Conservation (phyloP, 2,329 filamentous ascomycete genomes). For the Epichloe scottii region DNA sequence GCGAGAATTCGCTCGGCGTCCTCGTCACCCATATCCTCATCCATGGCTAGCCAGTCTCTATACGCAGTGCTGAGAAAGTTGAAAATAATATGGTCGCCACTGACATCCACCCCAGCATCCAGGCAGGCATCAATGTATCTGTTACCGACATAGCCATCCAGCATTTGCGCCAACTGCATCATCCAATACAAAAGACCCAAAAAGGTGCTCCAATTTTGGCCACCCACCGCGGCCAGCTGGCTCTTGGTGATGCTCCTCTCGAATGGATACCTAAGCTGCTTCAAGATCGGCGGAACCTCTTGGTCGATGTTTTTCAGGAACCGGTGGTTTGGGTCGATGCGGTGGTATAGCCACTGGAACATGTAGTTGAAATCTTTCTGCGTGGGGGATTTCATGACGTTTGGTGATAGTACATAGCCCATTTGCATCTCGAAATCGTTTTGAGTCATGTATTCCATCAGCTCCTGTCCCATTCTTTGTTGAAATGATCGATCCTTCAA, state of each 20-base stretch:
- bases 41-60: slow-evolving; percentile 84
- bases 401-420: slow-evolving; percentile 85
- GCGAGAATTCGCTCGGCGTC: slow-evolving; percentile 65
- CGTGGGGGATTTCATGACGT: slow-evolving; percentile 84
- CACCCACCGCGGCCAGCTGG: slow-evolving; percentile 86
- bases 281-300: slow-evolving; percentile 83
- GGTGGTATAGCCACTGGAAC: slow-evolving; percentile 95
- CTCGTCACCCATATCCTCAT: slow-evolving; percentile 79
- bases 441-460: slow-evolving; percentile 81
- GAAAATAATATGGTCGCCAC: slow-evolving; percentile 85
- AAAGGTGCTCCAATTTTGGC: slow-evolving; percentile 94
- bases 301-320: slow-evolving; percentile 94
- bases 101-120: slow-evolving; percentile 78
- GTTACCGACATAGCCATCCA: slow-evolving; percentile 67
- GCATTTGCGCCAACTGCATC: slow-evolving; percentile 93
- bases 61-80: slow-evolving; percentile 85
- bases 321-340: slow-evolving; percentile 84
- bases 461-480: slow-evolving; percentile 70
- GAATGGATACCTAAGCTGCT: slow-evolving; percentile 89
- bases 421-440: slow-evolving; percentile 98
- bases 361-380: slow-evolving; percentile 98
- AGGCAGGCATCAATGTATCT: slow-evolving; percentile 83
- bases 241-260: slow-evolving; percentile 95
- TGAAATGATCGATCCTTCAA: slow-evolving; percentile 73
- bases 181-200: slow-evolving; percentile 94